Base-by-base conservation (phyloP, 148 eudicot genomes). In the Chenopodium album region DNA sequence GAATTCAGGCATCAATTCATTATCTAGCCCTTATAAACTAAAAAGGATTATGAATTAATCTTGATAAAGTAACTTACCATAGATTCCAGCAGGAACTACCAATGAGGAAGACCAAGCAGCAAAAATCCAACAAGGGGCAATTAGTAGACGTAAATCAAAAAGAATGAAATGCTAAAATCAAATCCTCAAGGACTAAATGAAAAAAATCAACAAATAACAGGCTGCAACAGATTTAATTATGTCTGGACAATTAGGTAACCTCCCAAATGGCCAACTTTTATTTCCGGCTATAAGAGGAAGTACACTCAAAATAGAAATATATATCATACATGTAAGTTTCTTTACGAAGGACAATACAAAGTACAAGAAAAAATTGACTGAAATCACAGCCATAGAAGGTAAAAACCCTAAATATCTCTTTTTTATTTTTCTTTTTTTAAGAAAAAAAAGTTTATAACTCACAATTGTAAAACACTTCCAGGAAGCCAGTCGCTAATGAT, bases 31-130 rank as follows among this genome's bases (percentile, higher is more conserved):
- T 34, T 69, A 37, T 52, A 28, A n/a, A 28, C 54, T 63, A 28
- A 10, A 11, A 65, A 67, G 9, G 52, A 63, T 20, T 17, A 17
- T 64, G 47, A 46, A 48, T 67, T 34, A 73, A 78, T 32, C 73
- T 75, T 78, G 82, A 41, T 73, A 31, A 79, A 82, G 84, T 67
- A 86, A 80, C 85, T 88, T 92, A 96, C 98, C 99, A 74, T 96
- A 96, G 77, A 96, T 96, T 86, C 99, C 99, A 76, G 99, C 99
- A 23, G 99, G 99, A 67, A 95, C 98, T 93, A 92, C 88, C 82
- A 79, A 76, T 26, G 71, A 9, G 69, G 56, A 79, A 75, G 79
- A 70, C 70, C 52, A 37, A n/a, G 68, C 63, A 87, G 75, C 66
- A 84, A 56, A 68, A 82, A 41, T 20, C 75, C 20, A 82, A 60